These are phyloP conservation scores for Acanthochlamys bracteata DNA, from an alignment of 106 monocot genomes.

Conservation along the genomic window DNA sequence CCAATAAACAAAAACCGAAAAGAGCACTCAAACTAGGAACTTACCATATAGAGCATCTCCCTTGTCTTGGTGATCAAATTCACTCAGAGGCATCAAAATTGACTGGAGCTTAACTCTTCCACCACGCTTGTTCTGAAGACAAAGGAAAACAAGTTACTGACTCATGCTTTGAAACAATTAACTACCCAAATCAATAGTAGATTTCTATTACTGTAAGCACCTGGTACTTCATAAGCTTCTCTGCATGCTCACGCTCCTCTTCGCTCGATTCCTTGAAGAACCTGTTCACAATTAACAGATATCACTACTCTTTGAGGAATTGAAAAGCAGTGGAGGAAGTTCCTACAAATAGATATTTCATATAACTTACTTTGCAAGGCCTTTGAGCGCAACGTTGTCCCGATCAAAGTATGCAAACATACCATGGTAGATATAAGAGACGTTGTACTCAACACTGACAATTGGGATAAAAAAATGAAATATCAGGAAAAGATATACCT, in stretches of 20 bases:
- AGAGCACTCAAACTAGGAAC: background rate
- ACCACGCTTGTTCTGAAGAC: slow-evolving; percentile 58
- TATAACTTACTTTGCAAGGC: slow-evolving; percentile 66
- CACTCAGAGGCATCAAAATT: slow-evolving; percentile 44
- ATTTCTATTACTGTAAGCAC: slow-evolving; percentile 14
- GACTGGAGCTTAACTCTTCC: slow-evolving; percentile 70
- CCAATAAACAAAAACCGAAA: background rate
- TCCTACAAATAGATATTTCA: background rate
- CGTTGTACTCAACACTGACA: slow-evolving; percentile 79
- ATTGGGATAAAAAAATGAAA: slow-evolving; percentile 3
- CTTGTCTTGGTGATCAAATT: slow-evolving; percentile 79
- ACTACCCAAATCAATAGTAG: background rate
- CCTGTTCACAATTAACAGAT: slow-evolving; percentile 4
- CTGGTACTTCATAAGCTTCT: slow-evolving; percentile 54
- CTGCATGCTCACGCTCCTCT: slow-evolving; percentile 49
- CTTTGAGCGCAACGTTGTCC: slow-evolving; percentile 71
- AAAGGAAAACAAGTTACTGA: background rate
- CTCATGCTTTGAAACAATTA: background rate
- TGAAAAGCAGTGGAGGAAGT: background rate
- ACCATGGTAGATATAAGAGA: slow-evolving; percentile 83
- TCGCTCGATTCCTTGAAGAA: slow-evolving; percentile 52
- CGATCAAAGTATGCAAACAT: slow-evolving; percentile 86
- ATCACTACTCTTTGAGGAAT: background rate
- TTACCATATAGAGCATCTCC: slow-evolving; percentile 80
- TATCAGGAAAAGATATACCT: background rate